These are phyloP conservation scores for Colletotrichum destructivum DNA, from an alignment of 2,329 filamentous ascomycete genomes.

Conservation along the genomic window DNA sequence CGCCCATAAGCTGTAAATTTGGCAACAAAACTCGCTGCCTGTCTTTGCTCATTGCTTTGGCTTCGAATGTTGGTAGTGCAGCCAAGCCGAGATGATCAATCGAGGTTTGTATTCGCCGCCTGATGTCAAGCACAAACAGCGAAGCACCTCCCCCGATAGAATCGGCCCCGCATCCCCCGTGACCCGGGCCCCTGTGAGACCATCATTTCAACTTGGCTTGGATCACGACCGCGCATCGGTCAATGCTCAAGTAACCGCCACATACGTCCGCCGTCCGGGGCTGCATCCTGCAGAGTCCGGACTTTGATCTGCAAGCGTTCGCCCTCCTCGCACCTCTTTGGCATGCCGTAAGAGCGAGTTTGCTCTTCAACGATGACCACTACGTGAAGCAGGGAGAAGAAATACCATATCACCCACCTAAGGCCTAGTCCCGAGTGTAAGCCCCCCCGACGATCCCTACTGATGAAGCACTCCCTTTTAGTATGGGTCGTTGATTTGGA, in stretches of 20 bases:
- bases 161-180: slow-evolving; percentile 2
- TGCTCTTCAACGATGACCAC: neutral
- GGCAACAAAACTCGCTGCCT: neutral
- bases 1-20: neutral
- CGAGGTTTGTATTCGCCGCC: neutral
- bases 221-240: neutral
- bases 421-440: neutral
- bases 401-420: neutral
- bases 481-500: neutral
- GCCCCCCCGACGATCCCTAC: neutral
- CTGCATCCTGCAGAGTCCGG: neutral
- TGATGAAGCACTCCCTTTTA: neutral
- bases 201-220: neutral
- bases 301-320: neutral
- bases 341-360: neutral
- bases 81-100: neutral
- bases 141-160: neutral
- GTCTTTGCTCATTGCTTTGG: neutral
- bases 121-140: neutral
- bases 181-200: neutral
- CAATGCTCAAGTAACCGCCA: neutral
- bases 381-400: neutral
- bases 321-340: neutral
- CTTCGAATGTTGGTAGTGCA: neutral
- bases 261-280: neutral